phyloP scores from a whole-genome alignment of 1,284 basidiomycete genomes.

The Sphaerobolus stellatus region DNA sequence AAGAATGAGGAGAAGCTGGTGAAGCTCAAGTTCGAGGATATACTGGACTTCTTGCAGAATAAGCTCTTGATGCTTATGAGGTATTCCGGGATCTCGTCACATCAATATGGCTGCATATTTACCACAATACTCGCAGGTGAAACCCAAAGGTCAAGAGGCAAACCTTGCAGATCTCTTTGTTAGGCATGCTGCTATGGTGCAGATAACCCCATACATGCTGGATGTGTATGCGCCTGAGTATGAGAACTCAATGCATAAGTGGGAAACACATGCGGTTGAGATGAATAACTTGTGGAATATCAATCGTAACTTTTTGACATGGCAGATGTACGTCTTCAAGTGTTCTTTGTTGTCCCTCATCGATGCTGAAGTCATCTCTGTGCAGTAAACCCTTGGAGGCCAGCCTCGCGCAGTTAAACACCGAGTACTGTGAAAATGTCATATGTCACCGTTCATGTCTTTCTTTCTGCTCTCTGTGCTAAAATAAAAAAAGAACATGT shows the following conservation, averaged over 20 bases:
- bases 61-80: conserved; percentile 78
- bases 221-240: conserved; percentile 88
- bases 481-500: too few relatives aligned
- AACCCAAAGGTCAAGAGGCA: conserved; percentile 25
- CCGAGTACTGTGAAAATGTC: conserved; percentile 74
- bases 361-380: conserved; percentile 11
- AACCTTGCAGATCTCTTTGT: conserved; percentile 84
- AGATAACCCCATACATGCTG: conserved; percentile 89
- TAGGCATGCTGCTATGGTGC: conserved; percentile 76
- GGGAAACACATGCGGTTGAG: conserved; percentile 77
- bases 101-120: conserved; percentile 1
- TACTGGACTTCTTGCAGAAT: conserved; percentile 79
- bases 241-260: conserved; percentile 63
- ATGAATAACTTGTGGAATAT: conserved; percentile 76
- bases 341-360: conserved; percentile 1
- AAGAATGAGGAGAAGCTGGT: conserved; percentile 85
- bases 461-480: too few relatives aligned
- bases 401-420: conserved; percentile 74
- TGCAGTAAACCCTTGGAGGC: conserved; percentile 75
- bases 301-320: conserved; percentile 71
- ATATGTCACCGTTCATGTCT: too few relatives aligned
- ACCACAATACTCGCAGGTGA: conserved; percentile 25
- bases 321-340: too few relatives aligned
- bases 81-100: conserved; percentile 33
- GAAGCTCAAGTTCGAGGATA: conserved; percentile 83